Conservation (phyloP, 73 alveolate species). For the Stentor coeruleus region DNA sequence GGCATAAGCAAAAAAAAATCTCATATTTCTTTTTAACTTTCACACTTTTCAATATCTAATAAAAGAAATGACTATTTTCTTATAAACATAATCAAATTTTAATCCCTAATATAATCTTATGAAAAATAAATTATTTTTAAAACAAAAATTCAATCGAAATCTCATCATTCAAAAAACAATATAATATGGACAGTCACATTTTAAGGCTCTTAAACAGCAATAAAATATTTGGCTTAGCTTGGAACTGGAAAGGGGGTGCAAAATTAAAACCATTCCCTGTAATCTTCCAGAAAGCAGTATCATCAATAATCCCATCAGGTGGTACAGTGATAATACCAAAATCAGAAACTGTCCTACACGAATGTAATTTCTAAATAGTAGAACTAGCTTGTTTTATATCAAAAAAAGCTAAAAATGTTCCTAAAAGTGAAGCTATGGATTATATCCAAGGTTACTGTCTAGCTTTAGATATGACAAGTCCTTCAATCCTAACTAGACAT, state of each 20-base stretch:
- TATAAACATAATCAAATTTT: too few relatives aligned
- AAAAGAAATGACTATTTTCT: too few relatives aligned
- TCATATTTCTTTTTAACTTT: too few relatives aligned
- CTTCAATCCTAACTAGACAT: conserved; percentile 46
- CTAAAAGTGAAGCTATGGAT: conserved; percentile 53
- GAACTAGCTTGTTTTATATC: conserved; percentile 72
- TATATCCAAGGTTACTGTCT: conserved; percentile 74
- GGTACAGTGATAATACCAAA: background rate
- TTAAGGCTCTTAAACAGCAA: background rate
- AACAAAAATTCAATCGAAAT: too few relatives aligned
- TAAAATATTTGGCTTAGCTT: background rate
- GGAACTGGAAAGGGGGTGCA: background rate
- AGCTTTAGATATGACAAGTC: conserved; percentile 69
- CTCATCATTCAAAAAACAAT: too few relatives aligned
- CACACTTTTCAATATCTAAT: too few relatives aligned
- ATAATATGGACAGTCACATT: background rate
- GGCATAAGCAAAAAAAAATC: too few relatives aligned
- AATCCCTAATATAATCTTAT: too few relatives aligned
- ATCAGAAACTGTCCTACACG: conserved; percentile 65
- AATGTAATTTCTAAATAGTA: conserved; percentile 30
- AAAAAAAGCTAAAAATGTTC: conserved; percentile 47
- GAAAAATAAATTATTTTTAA: too few relatives aligned
- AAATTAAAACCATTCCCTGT: conserved; percentile 32
- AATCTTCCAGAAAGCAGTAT: conserved; percentile 52
- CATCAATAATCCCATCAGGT: conserved; percentile 31